phyloP scores from a whole-genome alignment of 75 land plant genomes.

The Pinus albicaulis region DNA sequence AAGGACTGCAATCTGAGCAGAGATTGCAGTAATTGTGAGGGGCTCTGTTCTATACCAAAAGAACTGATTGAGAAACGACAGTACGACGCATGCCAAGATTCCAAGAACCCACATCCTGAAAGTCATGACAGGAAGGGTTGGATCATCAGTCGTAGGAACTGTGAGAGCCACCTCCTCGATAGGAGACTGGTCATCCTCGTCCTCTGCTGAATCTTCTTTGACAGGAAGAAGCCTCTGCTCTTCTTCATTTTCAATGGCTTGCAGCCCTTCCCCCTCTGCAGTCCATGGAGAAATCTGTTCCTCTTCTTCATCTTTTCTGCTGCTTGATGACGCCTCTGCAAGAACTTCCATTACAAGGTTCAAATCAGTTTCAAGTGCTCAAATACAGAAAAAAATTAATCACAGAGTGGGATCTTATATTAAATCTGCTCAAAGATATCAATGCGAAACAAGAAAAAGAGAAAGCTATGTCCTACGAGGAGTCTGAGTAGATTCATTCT shows the following conservation, averaged over 20 bases:
- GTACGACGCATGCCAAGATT: conserved; percentile 42
- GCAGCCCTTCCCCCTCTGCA: neutral
- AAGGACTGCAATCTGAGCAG: conserved; percentile 50
- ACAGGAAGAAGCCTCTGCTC: neutral
- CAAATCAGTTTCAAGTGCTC: neutral
- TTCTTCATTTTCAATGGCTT: neutral
- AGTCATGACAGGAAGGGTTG: conserved; percentile 60
- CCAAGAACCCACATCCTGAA: conserved; percentile 72
- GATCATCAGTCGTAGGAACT: conserved; percentile 66
- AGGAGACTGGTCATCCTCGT: conserved; percentile 17
- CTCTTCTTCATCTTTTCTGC: neutral
- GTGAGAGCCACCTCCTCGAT: conserved; percentile 62
- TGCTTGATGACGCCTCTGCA: neutral
- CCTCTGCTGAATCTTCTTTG: neutral
- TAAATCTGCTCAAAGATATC: too few relatives aligned
- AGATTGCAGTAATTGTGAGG: conserved; percentile 53
- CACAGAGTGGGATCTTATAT: too few relatives aligned
- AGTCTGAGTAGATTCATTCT: too few relatives aligned
- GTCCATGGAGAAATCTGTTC: neutral
- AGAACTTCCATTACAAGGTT: neutral
- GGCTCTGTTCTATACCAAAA: conserved; percentile 70
- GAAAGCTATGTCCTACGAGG: too few relatives aligned
- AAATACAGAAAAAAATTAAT: too few relatives aligned
- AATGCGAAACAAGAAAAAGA: too few relatives aligned
- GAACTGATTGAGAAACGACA: conserved; percentile 70